These are phyloP conservation scores for Ascochyta pisi DNA, from an alignment of 2,329 filamentous ascomycete genomes.

Conservation along the genomic window DNA sequence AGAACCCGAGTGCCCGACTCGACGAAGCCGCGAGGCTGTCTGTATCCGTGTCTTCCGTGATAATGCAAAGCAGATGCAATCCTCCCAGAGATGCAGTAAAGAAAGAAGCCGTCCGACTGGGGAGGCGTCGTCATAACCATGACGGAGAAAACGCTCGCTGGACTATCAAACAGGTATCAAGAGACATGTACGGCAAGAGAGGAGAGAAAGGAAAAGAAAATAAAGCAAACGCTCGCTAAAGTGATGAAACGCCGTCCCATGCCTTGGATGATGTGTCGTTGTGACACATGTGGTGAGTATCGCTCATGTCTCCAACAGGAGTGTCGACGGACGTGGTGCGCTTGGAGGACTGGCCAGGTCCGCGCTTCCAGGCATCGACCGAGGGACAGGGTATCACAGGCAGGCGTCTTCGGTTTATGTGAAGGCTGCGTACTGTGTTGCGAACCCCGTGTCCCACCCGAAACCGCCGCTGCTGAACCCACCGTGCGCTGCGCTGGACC, in stretches of 20 bases:
- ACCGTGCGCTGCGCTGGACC: constrained; percentile 66
- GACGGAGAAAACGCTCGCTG: constrained; percentile 51
- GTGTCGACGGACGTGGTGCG: constrained; percentile 50
- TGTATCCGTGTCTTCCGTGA: constrained; percentile 47
- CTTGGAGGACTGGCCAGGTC: constrained; percentile 53
- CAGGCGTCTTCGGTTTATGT: constrained; percentile 67
- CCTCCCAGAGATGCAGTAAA: constrained; percentile 54
- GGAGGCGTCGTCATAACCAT: constrained; percentile 29
- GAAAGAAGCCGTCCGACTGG: constrained; percentile 36
- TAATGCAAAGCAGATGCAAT: constrained; percentile 53
- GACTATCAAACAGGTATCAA: constrained; percentile 56
- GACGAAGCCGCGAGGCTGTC: constrained; percentile 53
- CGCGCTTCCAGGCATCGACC: constrained; percentile 46
- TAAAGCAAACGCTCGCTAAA: constrained; percentile 49
- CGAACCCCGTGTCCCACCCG: constrained; percentile 87
- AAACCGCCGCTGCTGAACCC: constrained; percentile 76
- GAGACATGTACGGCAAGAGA: constrained; percentile 25
- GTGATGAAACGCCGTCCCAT: constrained; percentile 63
- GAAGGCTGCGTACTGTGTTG: constrained; percentile 72
- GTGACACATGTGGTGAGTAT: constrained; percentile 40
- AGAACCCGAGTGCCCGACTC: constrained; percentile 48
- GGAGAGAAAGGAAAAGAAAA: constrained; percentile 40
- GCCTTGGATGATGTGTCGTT: constrained; percentile 54
- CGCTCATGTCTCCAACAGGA: constrained; percentile 53
- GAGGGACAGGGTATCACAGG: constrained; percentile 36